Conservation (phyloP, 176 grass and related monocot species). For the Typha latifolia region DNA sequence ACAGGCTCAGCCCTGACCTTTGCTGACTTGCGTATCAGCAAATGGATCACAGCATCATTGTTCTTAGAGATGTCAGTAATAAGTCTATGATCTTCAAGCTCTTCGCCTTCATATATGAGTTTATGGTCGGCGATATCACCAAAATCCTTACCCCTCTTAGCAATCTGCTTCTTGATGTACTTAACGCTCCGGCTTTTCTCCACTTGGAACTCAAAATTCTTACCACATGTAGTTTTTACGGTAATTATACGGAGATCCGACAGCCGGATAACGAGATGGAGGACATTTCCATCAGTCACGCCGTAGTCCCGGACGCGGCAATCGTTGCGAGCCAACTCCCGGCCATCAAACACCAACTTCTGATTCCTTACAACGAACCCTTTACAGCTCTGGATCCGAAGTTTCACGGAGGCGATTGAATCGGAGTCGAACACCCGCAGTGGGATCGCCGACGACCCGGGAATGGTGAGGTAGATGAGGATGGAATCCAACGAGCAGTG, state of each 20-base stretch:
- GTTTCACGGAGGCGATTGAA: slow-evolving; percentile 71
- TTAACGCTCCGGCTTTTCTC: slow-evolving; percentile 37
- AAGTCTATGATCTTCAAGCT: slow-evolving; percentile 53
- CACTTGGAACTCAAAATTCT: slow-evolving; percentile 54
- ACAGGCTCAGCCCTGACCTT: slow-evolving; percentile 37
- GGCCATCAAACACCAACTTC: slow-evolving; percentile 58
- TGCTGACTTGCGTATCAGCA: slow-evolving; percentile 52
- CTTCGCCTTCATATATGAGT: slow-evolving; percentile 44
- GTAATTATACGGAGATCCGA: slow-evolving; percentile 52
- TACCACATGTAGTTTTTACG: slow-evolving; percentile 42
- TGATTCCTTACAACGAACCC: slow-evolving; percentile 62
- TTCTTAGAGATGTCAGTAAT: slow-evolving; percentile 68
- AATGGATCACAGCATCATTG: slow-evolving; percentile 51
- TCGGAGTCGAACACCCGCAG: slow-evolving; percentile 50
- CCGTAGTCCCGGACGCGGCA: slow-evolving; percentile 59
- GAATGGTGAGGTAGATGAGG: slow-evolving; percentile 49
- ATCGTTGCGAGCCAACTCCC: slow-evolving; percentile 46
- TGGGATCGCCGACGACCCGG: slow-evolving; percentile 42
- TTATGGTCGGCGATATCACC: slow-evolving; percentile 35
- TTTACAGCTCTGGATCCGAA: slow-evolving; percentile 58
- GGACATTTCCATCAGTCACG: slow-evolving; percentile 47
- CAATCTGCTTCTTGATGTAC: slow-evolving; percentile 51
- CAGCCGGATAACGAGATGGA: slow-evolving; percentile 55
- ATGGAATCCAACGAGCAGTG: slow-evolving; percentile 48
- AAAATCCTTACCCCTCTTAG: slow-evolving; percentile 32